Base-by-base conservation (phyloP, 2,329 filamentous ascomycete species). In the Trichophyton equinum region DNA sequence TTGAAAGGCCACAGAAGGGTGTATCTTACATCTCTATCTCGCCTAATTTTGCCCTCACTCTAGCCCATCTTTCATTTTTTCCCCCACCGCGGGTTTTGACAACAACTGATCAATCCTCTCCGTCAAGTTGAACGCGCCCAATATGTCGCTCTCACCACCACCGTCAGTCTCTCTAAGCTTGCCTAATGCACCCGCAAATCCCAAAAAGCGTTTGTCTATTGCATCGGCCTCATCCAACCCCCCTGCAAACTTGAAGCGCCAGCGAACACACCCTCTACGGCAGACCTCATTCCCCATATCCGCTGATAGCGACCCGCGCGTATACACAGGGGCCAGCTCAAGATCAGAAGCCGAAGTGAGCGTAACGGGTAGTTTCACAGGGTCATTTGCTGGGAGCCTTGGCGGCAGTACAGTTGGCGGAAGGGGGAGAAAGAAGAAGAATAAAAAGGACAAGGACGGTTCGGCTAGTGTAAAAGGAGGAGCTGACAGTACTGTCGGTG, bases 231-330 rank as follows among this genome's bases (percentile, higher is more conserved):
- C 44, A 20, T 62, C 60, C 6, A 55, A 56, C 8, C 57, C 62
- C 2, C 60, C 64, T 61, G 59, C 71, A 70, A 63, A 68, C 65
- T 27, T 65, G 68, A 64, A 66, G 56, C 62, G 60, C 42, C 62
- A 60, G 20, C 74, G 74, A 64, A 73, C 76, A 67, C 76, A 78
- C 64, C 76, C 76, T 15, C 75, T 78, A 59, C 73, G 76, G 42
- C 76, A 78, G 62, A 78, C 76, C 25, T 78, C 76, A 25, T 78
- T 77, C 62, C 75, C 76, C 0, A 68, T 67, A 2, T 68, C 68
- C 11, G 66, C 71, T 30, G 73, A 75, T 49, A 42, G 62, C 2
- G 69, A 70, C 33, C 64, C 66, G 36, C 68, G 71, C 55, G 67
- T 67, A 36, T 71, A 70, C 63, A 68, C 67, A 38, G 68, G 61